Percentiles rank a stretch among this genome's conserved stretches.
These are phyloP conservation scores for Begonia fuchsioides DNA, from an alignment of 306 rosid genomes.

Conservation along the genomic window DNA sequence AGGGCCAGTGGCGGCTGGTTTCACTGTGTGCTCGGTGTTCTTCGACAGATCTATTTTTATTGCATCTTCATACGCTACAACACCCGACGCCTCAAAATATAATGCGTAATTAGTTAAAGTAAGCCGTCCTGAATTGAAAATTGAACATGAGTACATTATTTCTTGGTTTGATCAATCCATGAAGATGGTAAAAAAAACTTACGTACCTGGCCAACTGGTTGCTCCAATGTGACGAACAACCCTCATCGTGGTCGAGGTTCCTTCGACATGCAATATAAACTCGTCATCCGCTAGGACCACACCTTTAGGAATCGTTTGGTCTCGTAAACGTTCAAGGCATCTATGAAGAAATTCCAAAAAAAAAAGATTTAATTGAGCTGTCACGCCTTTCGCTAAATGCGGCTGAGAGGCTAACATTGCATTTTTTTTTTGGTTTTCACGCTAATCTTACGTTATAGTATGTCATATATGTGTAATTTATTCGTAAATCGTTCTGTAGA, in stretches of 20 bases:
- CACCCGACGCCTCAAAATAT: slow-evolving; percentile 85
- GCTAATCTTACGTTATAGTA: no score
- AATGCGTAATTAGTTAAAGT: slow-evolving; percentile 76
- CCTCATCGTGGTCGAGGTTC: slow-evolving; percentile 75
- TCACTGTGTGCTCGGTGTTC: slow-evolving; percentile 39
- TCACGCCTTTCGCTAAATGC: no score
- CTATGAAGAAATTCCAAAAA: slow-evolving; percentile 12
- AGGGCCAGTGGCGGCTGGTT: slow-evolving; percentile 68
- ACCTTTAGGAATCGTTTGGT: slow-evolving; percentile 56
- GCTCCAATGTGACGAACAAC: slow-evolving; percentile 84
- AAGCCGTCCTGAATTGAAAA: slow-evolving; percentile 59
- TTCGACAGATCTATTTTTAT: slow-evolving; percentile 57
- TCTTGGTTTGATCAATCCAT: no score
- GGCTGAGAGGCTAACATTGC: no score
- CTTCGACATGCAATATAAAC: slow-evolving; percentile 76
- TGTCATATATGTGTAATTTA: no score
- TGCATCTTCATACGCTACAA: slow-evolving; percentile 60
- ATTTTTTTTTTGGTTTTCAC: no score
- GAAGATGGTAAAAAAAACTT: slow-evolving; percentile 9
- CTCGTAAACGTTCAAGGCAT: slow-evolving; percentile 45
- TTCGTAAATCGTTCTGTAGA: no score
- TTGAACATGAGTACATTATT: no score
- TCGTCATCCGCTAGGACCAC: slow-evolving; percentile 64
- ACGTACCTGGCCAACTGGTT: slow-evolving; percentile 92
- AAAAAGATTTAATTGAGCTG: no score